phyloP scores from a whole-genome alignment of 2,329 filamentous ascomycete genomes.

The Lachnellula willkommii region DNA sequence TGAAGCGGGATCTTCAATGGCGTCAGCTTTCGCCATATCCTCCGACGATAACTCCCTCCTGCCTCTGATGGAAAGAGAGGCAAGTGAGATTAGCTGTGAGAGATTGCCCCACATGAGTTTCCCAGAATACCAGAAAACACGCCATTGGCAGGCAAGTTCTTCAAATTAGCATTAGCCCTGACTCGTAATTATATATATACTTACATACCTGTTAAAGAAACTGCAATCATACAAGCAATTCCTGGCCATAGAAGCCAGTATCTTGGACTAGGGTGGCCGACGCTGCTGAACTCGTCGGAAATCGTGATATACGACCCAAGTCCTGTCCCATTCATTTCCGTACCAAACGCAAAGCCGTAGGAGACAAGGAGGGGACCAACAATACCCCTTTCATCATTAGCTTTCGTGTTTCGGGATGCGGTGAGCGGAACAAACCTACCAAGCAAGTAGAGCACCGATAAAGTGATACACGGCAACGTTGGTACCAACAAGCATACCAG shows the following conservation, averaged over 20 bases:
- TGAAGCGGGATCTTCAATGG: neutral
- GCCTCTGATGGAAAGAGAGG: neutral
- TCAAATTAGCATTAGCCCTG: no score
- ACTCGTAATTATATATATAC: no score
- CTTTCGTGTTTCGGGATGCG: no score
- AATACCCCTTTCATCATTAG: no score
- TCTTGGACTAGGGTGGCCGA: conserved; percentile 39
- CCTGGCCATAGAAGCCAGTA: conserved; percentile 48
- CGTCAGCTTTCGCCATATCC: neutral
- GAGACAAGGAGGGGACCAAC: no score
- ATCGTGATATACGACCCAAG: conserved; percentile 39
- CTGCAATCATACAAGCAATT: neutral
- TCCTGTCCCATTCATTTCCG: conserved; percentile 37
- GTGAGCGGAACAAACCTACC: conserved; percentile 32
- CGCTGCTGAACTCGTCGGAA: conserved; percentile 34
- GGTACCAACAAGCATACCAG: conserved; percentile 45
- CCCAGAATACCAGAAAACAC: neutral
- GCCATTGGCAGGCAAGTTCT: neutral
- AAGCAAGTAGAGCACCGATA: conserved; percentile 41
- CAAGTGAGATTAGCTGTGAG: neutral
- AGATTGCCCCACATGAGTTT: neutral
- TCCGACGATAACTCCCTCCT: no score
- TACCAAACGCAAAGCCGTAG: conserved; percentile 43
- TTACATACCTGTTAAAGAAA: neutral
- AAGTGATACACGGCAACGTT: conserved; percentile 55